Percentiles rank a stretch among this genome's conserved stretches.
These are phyloP conservation scores for Fraxinus angustifolia DNA, from an alignment of 305 asterid species.

Conservation along the genomic window DNA sequence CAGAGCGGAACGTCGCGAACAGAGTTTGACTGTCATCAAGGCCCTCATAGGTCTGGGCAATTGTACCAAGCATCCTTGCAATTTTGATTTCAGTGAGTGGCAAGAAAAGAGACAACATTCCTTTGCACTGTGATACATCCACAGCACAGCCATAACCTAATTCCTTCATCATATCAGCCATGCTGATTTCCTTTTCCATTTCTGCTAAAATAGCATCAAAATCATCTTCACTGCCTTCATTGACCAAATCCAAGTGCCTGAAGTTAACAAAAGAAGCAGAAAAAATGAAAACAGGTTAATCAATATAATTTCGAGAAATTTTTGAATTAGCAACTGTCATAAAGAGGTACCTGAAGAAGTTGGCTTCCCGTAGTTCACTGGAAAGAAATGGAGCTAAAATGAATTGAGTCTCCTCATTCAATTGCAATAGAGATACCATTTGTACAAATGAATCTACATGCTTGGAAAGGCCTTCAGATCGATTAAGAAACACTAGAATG, in stretches of 20 bases:
- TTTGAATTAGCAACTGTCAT: not conserved
- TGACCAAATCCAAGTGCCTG: conserved; percentile 58
- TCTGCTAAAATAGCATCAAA: conserved; percentile 84
- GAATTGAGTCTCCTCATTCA: conserved; percentile 60
- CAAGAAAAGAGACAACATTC: conserved; percentile 64
- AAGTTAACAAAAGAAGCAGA: conserved; percentile 18
- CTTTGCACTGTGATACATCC: conserved; percentile 72
- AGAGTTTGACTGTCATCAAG: conserved; percentile 69
- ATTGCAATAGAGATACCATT: conserved; percentile 70
- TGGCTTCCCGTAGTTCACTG: conserved; percentile 60
- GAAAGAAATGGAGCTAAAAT: conserved; percentile 72
- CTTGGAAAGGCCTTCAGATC: conserved; percentile 81
- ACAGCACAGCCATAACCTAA: conserved; percentile 94
- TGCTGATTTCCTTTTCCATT: conserved; percentile 93
- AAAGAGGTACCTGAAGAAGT: conserved; percentile 59
- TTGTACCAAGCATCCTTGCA: conserved; percentile 78
- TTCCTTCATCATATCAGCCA: conserved; percentile 88
- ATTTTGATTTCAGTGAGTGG: conserved; percentile 73
- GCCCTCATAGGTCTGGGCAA: conserved; percentile 68
- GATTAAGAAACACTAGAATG: conserved; percentile 69
- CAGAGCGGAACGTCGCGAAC: conserved; percentile 65
- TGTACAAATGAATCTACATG: conserved; percentile 85
- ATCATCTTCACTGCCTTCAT: conserved; percentile 66
- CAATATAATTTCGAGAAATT: not conserved
- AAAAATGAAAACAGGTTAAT: not conserved